Evolutionary conservation across 2,329 filamentous ascomycete genomes (phyloP).

Genomic region (Botrytis cinerea): DNA sequence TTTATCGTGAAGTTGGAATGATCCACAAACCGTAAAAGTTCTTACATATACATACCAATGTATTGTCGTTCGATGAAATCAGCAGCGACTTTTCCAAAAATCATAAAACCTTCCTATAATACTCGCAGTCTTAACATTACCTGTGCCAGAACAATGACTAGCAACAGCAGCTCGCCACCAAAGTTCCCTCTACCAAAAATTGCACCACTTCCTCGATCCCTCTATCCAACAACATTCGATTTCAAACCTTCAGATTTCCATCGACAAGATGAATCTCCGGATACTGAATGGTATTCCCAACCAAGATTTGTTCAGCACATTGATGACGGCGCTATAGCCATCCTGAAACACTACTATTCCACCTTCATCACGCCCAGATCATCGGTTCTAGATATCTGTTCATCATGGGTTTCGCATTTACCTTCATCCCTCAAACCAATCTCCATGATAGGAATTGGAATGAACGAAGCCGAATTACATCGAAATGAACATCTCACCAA

Average conservation of each 20-base stretch:
- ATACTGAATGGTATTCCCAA: constrained; percentile 35
- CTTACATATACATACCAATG: not conserved
- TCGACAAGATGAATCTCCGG: constrained; percentile 33
- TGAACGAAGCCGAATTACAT: constrained; percentile 50
- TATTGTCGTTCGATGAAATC: not conserved
- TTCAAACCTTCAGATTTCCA: constrained; percentile 29
- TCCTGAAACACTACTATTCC: constrained; percentile 50
- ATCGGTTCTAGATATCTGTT: constrained; percentile 52
- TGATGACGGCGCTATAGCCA: constrained; percentile 51
- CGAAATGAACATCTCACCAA: constrained; percentile 44
- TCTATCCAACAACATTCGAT: constrained; percentile 31
- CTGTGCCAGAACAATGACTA: constrained; percentile 11
- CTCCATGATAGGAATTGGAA: constrained; percentile 48
- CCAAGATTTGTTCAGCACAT: constrained; percentile 57
- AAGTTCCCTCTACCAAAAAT: constrained; percentile 11
- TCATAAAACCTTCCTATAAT: not conserved
- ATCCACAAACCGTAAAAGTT: not conserved
- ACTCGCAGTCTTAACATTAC: not conserved
- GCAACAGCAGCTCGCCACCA: not conserved
- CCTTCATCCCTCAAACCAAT: constrained; percentile 40
- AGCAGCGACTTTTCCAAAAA: not conserved
- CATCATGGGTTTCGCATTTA: constrained; percentile 48
- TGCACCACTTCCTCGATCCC: constrained; percentile 32
- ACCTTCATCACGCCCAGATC: constrained; percentile 46
- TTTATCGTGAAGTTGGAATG: not conserved